Evolutionary conservation across 2,329 filamentous ascomycete species (phyloP), one percentile per base, ranked within the genome.

Genomic region (Exophiala sp.): DNA sequence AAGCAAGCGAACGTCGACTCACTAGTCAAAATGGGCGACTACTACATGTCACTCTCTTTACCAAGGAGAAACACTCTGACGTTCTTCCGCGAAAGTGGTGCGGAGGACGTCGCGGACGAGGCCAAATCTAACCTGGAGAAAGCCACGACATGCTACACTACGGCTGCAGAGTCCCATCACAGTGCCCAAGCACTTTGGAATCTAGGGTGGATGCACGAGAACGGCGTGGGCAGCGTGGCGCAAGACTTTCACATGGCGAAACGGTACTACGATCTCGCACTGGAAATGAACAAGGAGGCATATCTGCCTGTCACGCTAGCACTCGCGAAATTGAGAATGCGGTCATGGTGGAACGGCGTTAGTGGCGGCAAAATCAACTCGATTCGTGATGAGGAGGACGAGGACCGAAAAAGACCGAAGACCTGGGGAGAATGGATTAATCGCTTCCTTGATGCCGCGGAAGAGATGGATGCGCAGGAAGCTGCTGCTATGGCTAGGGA

Each of bases 201-300:
- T 65, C 78, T 99, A 11, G 95, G 94, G 4, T 99, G 94, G 94
- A 97, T 99, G 92, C 91, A 99, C 66, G 94, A 99, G 72, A 96
- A 97, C 66, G 94, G 94, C 6, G 79, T 97, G 46, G 62, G 62
- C 3, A 90, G 91, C 1, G 82, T 97, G 16, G 87, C 88, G 50
- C 94, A 99, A 68, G 94, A 99, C 68, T 99, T 95, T 69, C 94
- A 99, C 67, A 84, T 99, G 52, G 94, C 95, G 2, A 99, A 99
- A 73, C 80, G 94, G 50, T 96, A 91, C 72, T 99, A 99, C 67
- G 94, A 99, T 65, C 81, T 94, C 57, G 92, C 94, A 1, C 75
- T 96, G 29, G 89, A 91, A 66, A 91, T 92, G 0, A 99, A 96
- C 65, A 81, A 86, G 45, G 95, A 99, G 71, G 91, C 94, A 0